These are phyloP conservation scores for Wickerhamomyces sydowiorum DNA, from an alignment of 805 yeast species.

Conservation along the genomic window DNA sequence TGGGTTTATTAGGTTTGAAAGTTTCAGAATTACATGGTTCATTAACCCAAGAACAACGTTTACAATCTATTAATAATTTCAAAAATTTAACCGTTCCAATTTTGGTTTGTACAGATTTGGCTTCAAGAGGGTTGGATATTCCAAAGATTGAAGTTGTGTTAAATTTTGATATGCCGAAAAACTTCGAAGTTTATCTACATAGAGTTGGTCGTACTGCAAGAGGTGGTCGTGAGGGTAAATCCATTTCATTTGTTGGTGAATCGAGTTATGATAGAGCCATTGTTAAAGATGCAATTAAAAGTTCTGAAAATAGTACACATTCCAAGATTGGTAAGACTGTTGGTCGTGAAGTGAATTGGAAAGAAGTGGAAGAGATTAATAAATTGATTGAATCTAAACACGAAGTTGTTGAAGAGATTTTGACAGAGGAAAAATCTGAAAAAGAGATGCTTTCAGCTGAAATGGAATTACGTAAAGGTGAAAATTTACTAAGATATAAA, in stretches of 20 bases:
- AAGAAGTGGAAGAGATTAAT: constrained; percentile 65
- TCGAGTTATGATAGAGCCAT: constrained; percentile 78
- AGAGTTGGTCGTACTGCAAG: constrained; percentile 99
- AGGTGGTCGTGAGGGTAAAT: constrained; percentile 94
- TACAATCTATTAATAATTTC: constrained; percentile 75
- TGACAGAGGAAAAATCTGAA: constrained; percentile 83
- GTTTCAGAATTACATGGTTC: constrained; percentile 83
- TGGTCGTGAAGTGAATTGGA: constrained; percentile 93
- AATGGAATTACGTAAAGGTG: constrained; percentile 82
- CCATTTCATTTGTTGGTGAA: constrained; percentile 93
- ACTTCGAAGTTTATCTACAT: constrained; percentile 87
- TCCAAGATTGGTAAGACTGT: constrained; percentile 53
- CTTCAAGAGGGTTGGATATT: constrained; percentile 98
- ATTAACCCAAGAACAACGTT: constrained; percentile 87
- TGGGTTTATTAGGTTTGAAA: constrained; percentile 70
- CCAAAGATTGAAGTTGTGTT: constrained; percentile 94
- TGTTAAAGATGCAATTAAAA: constrained; percentile 84
- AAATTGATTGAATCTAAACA: constrained; percentile 54
- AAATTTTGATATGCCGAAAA: constrained; percentile 93
- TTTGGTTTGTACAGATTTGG: constrained; percentile 92
- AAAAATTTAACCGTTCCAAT: constrained; percentile 80
- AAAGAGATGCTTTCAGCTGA: constrained; percentile 86
- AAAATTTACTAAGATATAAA: constrained; percentile 72
- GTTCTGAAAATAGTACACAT: constrained; percentile 40
- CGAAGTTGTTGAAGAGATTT: constrained; percentile 63